Percentiles rank a stretch among this genome's conserved stretches.
phyloP scores from a whole-genome alignment of 106 monocot species.

The Agapanthus africanus region DNA sequence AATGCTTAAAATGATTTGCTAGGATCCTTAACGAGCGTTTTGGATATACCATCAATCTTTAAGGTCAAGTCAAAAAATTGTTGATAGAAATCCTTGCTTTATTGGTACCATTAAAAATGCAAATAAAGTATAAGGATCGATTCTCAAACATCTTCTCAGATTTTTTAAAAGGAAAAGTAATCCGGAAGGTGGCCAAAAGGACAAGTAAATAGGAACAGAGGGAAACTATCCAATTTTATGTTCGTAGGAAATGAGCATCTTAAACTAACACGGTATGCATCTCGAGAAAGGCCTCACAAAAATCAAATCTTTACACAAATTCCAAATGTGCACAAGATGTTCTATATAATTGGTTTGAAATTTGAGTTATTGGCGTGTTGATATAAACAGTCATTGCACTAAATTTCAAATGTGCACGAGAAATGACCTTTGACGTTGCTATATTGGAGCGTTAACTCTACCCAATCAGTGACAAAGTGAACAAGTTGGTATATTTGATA shows the following conservation, averaged over 20 bases:
- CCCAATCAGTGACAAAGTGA: too few species aligned
- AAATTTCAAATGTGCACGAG: too few species aligned
- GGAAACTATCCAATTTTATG: not conserved
- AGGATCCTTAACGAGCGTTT: not conserved
- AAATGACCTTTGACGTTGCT: too few species aligned
- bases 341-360: too few species aligned
- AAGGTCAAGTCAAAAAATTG: not conserved
- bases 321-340: not conserved
- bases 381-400: too few species aligned
- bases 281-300: not conserved
- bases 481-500: too few species aligned
- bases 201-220: too few species aligned
- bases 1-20: not conserved
- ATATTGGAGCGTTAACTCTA: too few species aligned
- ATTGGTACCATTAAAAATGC: not conserved
- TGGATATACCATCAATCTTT: not conserved
- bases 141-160: not conserved
- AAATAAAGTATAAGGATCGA: not conserved
- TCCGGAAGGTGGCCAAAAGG: too few species aligned
- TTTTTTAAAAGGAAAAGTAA: not conserved
- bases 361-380: too few species aligned
- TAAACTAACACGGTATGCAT: not conserved
- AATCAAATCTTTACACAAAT: not conserved
- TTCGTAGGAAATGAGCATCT: not conserved
- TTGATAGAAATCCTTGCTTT: not conserved